phyloP scores from a whole-genome alignment of 2,329 filamentous ascomycete genomes.

The Pseudogymnoascus sp. region DNA sequence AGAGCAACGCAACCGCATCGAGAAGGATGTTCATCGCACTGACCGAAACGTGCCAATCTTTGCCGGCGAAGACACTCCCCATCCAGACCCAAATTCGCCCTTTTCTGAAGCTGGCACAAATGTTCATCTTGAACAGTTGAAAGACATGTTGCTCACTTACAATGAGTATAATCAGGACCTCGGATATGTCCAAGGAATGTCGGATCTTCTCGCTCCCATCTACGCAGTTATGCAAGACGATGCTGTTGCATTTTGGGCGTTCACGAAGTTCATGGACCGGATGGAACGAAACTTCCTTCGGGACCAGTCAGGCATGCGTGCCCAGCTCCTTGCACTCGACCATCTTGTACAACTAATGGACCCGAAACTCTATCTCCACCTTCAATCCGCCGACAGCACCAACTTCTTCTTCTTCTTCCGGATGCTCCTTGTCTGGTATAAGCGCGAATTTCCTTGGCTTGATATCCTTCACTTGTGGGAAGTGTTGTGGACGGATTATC shows the following conservation, averaged over 20 bases:
- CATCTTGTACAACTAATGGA: conserved; percentile 96
- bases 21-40: conserved; percentile 97
- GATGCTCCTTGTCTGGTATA: conserved; percentile 98
- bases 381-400: conserved; percentile 84
- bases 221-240: conserved; percentile 98
- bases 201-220: conserved; percentile 86
- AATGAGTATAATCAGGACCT: conserved; percentile 96
- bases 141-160: conserved; percentile 97
- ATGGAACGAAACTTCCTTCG: conserved; percentile 97
- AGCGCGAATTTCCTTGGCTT: conserved; percentile 87
- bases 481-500: conserved; percentile 83
- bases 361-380: conserved; percentile 82
- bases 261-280: conserved; percentile 90
- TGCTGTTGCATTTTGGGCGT: conserved; percentile 92
- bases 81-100: conserved; percentile 90
- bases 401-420: conserved; percentile 99
- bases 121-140: conserved; percentile 96
- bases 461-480: conserved; percentile 90
- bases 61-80: conserved; percentile 89
- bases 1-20: conserved; percentile 91
- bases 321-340: conserved; percentile 82
- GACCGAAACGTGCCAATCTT: conserved; percentile 94
- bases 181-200: conserved; percentile 98
- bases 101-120: conserved; percentile 92
- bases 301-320: conserved; percentile 92